A percentile compares a stretch with the other conserved stretches of the same genome.
These are phyloP conservation scores for Tulasnella calospora DNA, from an alignment of 768 basidiomycete genomes.

Conservation along the genomic window DNA sequence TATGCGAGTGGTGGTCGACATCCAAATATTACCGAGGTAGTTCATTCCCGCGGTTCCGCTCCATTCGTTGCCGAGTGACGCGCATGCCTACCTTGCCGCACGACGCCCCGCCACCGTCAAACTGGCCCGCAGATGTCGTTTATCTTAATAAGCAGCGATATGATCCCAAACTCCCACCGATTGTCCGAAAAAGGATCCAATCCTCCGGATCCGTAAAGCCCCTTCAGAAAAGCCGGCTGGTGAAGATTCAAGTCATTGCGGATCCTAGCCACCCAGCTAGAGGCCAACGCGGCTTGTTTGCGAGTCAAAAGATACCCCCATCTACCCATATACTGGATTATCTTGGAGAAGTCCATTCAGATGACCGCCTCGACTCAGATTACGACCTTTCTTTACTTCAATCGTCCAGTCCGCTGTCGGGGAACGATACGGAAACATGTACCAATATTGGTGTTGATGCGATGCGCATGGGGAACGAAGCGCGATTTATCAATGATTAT, in stretches of 20 bases:
- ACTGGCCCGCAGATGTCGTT: constrained; percentile 53
- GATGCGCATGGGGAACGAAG: constrained; percentile 70
- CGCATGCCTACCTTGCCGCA: constrained; percentile 6
- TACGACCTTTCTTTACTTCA: constrained; percentile 83
- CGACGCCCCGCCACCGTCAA: constrained; percentile 36
- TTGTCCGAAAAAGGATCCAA: constrained; percentile 37
- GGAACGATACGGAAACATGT: neutral
- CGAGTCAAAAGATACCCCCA: constrained; percentile 61
- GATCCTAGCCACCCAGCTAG: constrained; percentile 57
- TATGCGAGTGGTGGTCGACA: constrained; percentile 20
- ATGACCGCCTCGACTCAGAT: constrained; percentile 67
- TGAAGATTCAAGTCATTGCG: constrained; percentile 52
- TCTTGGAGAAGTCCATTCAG: constrained; percentile 76
- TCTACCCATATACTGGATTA: constrained; percentile 73
- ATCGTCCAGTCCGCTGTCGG: neutral
- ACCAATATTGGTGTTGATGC: constrained; percentile 73
- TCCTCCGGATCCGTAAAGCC: constrained; percentile 27
- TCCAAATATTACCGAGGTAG: constrained; percentile 12
- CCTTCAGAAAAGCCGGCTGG: constrained; percentile 38
- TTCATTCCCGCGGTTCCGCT: constrained; percentile 10
- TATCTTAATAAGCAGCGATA: constrained; percentile 52
- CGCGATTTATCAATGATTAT: constrained; percentile 87
- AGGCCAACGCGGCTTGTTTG: constrained; percentile 79
- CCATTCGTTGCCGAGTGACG: neutral
- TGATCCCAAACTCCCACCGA: constrained; percentile 56